A percentile compares a stretch with the other conserved stretches of the same genome.
Evolutionary conservation across 805 yeast genomes (phyloP).

Genomic region (Wickerhamomyces bisporus): DNA sequence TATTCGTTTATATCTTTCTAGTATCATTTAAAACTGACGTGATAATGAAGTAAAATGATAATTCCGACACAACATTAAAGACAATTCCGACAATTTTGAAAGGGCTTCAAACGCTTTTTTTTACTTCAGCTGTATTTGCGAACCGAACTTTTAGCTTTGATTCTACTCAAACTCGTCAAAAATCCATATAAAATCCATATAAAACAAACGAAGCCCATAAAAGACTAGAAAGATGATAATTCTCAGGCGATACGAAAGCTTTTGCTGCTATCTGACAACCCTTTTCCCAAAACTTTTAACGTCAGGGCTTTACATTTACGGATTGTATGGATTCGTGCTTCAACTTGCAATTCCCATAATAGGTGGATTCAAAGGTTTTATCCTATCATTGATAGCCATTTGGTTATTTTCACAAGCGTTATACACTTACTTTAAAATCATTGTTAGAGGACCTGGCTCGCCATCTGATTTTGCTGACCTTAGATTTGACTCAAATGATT

Average conservation of each 20-base stretch:
- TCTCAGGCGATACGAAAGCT: conserved; percentile 12
- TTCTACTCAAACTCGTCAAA: no score
- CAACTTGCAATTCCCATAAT: conserved; percentile 22
- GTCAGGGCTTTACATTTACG: conserved; percentile 41
- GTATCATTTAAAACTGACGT: no score
- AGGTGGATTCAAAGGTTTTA: conserved; percentile 10
- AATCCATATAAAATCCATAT: no score
- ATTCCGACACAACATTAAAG: no score
- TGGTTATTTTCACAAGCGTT: conserved; percentile 33
- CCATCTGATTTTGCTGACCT: conserved; percentile 53
- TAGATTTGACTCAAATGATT: conserved; percentile 20
- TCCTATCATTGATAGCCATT: conserved; percentile 23
- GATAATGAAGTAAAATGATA: no score
- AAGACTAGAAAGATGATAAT: not conserved
- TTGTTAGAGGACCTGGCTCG: conserved; percentile 58
- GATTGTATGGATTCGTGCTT: conserved; percentile 34
- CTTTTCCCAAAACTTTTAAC: conserved; percentile 48
- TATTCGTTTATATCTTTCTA: no score
- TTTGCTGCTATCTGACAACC: conserved; percentile 33
- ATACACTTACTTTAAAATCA: conserved; percentile 48
- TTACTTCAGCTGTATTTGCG: no score
- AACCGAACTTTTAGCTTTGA: no score
- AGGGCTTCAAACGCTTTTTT: no score
- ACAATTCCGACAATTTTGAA: no score
- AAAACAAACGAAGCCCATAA: no score